phyloP scores from a whole-genome alignment of 192 early-diverging fungal genomes.

The Obelidium mucronatum region DNA sequence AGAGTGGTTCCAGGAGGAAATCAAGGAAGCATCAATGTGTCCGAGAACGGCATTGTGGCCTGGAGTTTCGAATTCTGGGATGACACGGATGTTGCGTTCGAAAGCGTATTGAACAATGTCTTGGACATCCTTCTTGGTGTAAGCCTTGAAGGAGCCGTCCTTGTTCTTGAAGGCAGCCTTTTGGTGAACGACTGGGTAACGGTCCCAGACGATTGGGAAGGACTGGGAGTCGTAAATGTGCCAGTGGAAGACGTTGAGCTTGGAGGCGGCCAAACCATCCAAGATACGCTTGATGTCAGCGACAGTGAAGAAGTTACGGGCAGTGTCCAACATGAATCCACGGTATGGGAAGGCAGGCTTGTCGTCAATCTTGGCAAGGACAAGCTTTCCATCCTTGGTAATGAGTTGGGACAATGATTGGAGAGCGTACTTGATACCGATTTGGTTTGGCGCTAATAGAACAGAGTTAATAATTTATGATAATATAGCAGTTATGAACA shows the following conservation, averaged over 20 bases:
- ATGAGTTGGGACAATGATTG: constrained; percentile 78
- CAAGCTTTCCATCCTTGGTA: neutral
- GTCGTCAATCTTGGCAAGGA: neutral
- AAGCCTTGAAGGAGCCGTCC: constrained; percentile 35
- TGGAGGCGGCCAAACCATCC: constrained; percentile 28
- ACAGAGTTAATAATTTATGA: neutral
- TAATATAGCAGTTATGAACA: neutral
- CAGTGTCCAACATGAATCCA: constrained; percentile 51
- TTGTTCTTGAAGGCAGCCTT: neutral
- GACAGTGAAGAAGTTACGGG: constrained; percentile 48
- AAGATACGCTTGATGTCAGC: neutral
- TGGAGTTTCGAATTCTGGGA: constrained; percentile 81
- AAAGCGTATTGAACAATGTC: constrained; percentile 75
- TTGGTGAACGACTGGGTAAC: neutral
- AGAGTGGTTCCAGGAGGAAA: neutral
- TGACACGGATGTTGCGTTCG: constrained; percentile 82
- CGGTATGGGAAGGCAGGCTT: constrained; percentile 35
- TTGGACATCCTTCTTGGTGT: constrained; percentile 74
- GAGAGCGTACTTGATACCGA: constrained; percentile 74
- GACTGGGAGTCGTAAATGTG: constrained; percentile 46
- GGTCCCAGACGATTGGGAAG: neutral
- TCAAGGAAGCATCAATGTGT: neutral
- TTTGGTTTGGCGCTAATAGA: constrained; percentile 48
- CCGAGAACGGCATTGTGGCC: neutral
- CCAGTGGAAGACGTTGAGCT: constrained; percentile 48